Conservation (phyloP, 2,329 filamentous ascomycete genomes). For the Davidsoniella neocaledoniae region DNA sequence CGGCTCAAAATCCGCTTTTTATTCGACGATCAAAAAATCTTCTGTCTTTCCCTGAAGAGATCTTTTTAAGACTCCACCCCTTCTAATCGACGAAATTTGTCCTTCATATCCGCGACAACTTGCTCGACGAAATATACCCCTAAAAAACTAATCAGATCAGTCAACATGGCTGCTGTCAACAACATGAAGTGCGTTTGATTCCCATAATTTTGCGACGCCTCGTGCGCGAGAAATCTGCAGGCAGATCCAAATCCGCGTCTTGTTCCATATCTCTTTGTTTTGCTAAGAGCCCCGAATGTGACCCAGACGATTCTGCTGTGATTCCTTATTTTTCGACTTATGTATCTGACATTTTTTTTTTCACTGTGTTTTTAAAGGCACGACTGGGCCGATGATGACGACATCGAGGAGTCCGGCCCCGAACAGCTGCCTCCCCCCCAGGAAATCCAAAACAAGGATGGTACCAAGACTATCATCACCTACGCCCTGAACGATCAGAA, state of each 20-base stretch:
- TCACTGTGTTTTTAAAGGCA: conserved; percentile 22
- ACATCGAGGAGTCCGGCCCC: conserved; percentile 54
- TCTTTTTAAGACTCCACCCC: no score
- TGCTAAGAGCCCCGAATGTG: background rate
- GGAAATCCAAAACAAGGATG: conserved; percentile 93
- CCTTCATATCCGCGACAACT: no score
- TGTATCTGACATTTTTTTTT: background rate
- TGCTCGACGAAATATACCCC: no score
- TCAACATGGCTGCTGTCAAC: conserved; percentile 6
- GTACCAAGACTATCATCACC: conserved; percentile 87
- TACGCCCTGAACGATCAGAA: conserved; percentile 83
- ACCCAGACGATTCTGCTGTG: background rate
- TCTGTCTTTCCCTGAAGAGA: no score
- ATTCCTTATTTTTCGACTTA: background rate
- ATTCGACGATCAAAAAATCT: background rate
- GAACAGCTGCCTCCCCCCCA: conserved; percentile 62
- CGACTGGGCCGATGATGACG: conserved; percentile 95
- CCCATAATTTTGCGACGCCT: background rate
- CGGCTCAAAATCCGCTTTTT: background rate
- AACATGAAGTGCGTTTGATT: conserved; percentile 4
- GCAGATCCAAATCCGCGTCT: no score
- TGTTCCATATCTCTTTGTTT: no score
- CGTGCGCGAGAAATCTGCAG: no score
- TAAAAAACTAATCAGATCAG: background rate
- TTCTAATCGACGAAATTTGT: no score